Base-by-base conservation (phyloP, 352 stramenopile genomes). In the Phytopythium oedochilum region DNA sequence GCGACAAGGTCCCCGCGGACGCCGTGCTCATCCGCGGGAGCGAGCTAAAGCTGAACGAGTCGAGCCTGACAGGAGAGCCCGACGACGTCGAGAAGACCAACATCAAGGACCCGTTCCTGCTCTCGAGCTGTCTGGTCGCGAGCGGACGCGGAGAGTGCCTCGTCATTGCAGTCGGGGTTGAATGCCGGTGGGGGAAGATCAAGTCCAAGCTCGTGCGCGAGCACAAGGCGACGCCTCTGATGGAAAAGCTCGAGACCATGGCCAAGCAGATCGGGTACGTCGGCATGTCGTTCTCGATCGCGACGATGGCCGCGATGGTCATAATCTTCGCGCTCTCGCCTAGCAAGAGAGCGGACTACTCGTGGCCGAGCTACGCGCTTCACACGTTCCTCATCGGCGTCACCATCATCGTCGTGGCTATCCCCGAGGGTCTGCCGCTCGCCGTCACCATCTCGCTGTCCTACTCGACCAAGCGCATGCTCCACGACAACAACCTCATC, bases 401-500 rank as follows among this genome's bases (percentile, higher is more conserved):
- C 17, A 97, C 92, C 14, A 96, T 98, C 61, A 86, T 98, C 40
- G 94, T 98, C 5, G 93, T 98, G 5, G 94, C 94, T 17, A 97
- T 98, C 57, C 94, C 94, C 8, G 94, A 98, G 73, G 94, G 94
- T 0, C 61, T 98, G 8, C 94, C 94, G 15, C 72, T 98, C 9
- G 94, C 93, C 0, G 91, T 98, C 22, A 98, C 94, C 12, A 97
- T 98, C 48, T 96, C 89, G 36, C 73, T 98, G n/a, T 96, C 94
- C 8, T 97, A 97, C 57, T 97, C 84, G 23, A 99, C 92, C 15
- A 98, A 97, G 57, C 97, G 98, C 53, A 99, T 99, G 96, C 96
- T 98, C 53, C 89, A 92, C 44, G 96, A 99, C 69, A 96, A 99
- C 69, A 99, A 99, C 66, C 84, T 99, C 32, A 98, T 99, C 32